These are phyloP conservation scores for Inga leiocalycina DNA, from an alignment of 306 rosid species.

Conservation along the genomic window DNA sequence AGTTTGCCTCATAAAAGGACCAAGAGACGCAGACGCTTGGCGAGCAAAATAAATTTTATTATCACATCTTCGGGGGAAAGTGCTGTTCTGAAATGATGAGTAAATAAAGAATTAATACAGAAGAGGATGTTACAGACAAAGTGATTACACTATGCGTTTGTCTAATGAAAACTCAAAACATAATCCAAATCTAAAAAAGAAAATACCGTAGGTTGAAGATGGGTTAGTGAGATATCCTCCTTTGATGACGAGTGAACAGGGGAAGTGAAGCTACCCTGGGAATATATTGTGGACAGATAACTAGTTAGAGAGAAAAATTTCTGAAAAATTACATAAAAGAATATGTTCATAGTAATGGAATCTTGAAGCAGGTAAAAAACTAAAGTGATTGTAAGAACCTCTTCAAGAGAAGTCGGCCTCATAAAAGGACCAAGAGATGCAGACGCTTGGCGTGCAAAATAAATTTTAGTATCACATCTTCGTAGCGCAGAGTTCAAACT, in stretches of 20 bases:
- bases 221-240: neutral
- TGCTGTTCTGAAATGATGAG: conserved; percentile 53
- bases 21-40: conserved; percentile 63
- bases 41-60: conserved; percentile 62
- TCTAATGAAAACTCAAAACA: neutral
- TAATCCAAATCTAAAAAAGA: neutral
- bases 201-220: neutral
- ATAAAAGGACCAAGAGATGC: conserved; percentile 61
- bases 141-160: neutral
- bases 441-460: conserved; percentile 73
- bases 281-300: conserved; percentile 1
- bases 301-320: neutral
- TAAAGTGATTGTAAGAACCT: conserved; percentile 43
- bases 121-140: neutral
- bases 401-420: conserved; percentile 55
- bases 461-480: conserved; percentile 55
- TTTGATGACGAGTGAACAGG: neutral
- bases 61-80: conserved; percentile 53
- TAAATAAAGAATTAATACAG: conserved; percentile 19
- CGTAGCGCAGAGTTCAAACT: conserved; percentile 53
- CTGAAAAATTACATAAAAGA: neutral
- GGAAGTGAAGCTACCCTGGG: conserved; percentile 48
- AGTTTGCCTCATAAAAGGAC: conserved; percentile 67
- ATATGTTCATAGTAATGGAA: neutral
- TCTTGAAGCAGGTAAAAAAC: neutral